These are phyloP conservation scores for Alternaria triticimaculans DNA, from an alignment of 2,329 filamentous ascomycete species.

Conservation along the genomic window DNA sequence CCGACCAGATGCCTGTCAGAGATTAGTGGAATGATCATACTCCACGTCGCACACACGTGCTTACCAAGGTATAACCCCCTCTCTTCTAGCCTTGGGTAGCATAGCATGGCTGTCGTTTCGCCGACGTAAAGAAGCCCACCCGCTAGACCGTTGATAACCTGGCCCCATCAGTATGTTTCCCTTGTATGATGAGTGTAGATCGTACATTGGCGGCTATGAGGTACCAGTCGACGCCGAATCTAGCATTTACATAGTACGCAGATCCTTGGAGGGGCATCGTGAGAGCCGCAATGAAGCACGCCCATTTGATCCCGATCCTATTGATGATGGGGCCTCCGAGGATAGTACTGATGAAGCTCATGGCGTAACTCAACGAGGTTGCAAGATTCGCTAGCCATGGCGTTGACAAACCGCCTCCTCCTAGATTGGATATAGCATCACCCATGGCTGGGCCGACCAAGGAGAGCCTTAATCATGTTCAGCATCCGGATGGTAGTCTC, in stretches of 20 bases:
- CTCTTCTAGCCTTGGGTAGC: constrained; percentile 16
- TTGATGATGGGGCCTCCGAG: constrained; percentile 16
- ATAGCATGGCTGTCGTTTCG: constrained; percentile 19
- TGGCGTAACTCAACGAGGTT: constrained; percentile 11
- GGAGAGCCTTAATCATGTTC: constrained; percentile 3
- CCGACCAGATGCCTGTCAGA: constrained; percentile 13
- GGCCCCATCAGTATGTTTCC: background rate
- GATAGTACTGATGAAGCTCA: constrained; percentile 15
- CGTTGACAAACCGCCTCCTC: constrained; percentile 13
- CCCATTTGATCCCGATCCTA: constrained; percentile 16
- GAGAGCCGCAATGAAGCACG: constrained; percentile 15
- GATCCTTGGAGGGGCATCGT: constrained; percentile 14
- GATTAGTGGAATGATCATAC: background rate
- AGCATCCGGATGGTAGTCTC: background rate
- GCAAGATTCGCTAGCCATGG: constrained; percentile 19
- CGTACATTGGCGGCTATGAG: constrained; percentile 12
- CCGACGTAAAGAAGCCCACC: constrained; percentile 11
- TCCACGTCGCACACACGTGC: background rate
- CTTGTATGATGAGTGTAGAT: background rate
- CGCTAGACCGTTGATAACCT: constrained; percentile 12
- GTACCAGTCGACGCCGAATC: constrained; percentile 6
- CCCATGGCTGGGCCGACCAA: constrained; percentile 16
- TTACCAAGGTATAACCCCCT: constrained; percentile 12
- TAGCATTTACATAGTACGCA: constrained; percentile 15
- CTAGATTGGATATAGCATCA: constrained; percentile 16